Percentiles rank a stretch among this genome's conserved stretches.
phyloP scores from a whole-genome alignment of 169 alveolate species.

The Plasmodium yoelii region DNA sequence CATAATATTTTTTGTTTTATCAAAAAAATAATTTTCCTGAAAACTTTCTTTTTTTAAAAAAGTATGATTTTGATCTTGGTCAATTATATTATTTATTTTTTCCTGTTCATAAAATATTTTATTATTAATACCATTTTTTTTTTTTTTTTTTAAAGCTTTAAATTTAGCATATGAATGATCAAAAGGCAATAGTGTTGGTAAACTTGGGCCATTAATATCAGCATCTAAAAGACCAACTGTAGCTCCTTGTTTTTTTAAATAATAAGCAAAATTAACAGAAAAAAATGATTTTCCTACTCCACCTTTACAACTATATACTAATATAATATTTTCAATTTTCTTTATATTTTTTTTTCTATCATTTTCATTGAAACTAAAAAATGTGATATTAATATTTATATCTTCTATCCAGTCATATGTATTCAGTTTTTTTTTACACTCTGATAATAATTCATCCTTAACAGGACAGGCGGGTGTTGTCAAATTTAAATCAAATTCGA shows the following conservation, averaged over 20 bases:
- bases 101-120: slow-evolving; percentile 50
- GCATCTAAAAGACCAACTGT: slow-evolving; percentile 96
- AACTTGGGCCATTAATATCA: slow-evolving; percentile 97
- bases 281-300: slow-evolving; percentile 97
- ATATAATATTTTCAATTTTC: slow-evolving; percentile 87
- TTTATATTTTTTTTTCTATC: slow-evolving; percentile 12
- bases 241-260: slow-evolving; percentile 88
- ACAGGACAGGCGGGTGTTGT: slow-evolving; percentile 91
- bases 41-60: slow-evolving; percentile 1
- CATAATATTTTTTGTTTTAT: background rate
- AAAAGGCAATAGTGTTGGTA: slow-evolving; percentile 93
- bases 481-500: slow-evolving; percentile 81
- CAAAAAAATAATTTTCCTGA: slow-evolving; percentile 22
- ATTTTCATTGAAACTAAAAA: slow-evolving; percentile 21
- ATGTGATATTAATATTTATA: slow-evolving; percentile 71
- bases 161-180: slow-evolving; percentile 80
- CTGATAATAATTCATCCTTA: slow-evolving; percentile 80
- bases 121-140: background rate
- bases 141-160: slow-evolving; percentile 18
- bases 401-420: slow-evolving; percentile 80
- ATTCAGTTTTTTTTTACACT: slow-evolving; percentile 70
- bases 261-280: slow-evolving; percentile 92
- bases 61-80: background rate
- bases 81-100: background rate
- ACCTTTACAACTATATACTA: slow-evolving; percentile 97